Percentiles rank a stretch among this genome's conserved stretches.
phyloP scores from a whole-genome alignment of 768 basidiomycete species.

The Naganishia kalamii region DNA sequence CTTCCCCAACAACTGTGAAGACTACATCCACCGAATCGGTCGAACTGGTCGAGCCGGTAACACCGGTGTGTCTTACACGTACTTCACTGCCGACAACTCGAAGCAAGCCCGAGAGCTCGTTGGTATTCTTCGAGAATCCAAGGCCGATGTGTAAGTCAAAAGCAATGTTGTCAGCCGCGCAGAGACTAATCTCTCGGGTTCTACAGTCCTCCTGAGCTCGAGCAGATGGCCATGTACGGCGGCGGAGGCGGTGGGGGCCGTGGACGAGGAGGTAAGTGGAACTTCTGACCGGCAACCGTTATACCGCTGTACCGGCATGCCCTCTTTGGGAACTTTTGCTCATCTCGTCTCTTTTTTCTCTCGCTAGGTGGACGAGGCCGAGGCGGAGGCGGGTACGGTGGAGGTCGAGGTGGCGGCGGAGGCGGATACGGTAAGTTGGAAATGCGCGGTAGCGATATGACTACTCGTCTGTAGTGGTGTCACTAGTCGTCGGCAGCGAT shows the following conservation, averaged over 20 bases:
- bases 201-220: conserved; percentile 67
- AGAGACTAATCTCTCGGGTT: background rate
- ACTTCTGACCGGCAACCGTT: no score
- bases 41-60: conserved; percentile 76
- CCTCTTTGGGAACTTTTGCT: no score
- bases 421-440: conserved; percentile 31
- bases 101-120: conserved; percentile 90
- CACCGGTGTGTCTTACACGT: conserved; percentile 88
- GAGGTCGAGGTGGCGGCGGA: conserved; percentile 8
- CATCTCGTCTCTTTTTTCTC: no score
- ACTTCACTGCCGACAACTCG: conserved; percentile 93
- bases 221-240: conserved; percentile 85
- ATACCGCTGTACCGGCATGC: no score
- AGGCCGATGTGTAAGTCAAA: conserved; percentile 56
- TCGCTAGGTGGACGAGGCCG: conserved; percentile 24
- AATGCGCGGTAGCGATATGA: conserved; percentile 30
- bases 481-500: no score
- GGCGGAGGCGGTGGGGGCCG: conserved; percentile 72
- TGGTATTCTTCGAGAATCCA: conserved; percentile 67
- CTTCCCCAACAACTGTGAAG: conserved; percentile 39
- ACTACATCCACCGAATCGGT: conserved; percentile 93
- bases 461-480: no score
- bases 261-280: conserved; percentile 41
- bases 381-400: conserved; percentile 32
- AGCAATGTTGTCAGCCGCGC: background rate